Base-by-base conservation (phyloP, 257 asterid genomes). In the Petunia axillaris region DNA sequence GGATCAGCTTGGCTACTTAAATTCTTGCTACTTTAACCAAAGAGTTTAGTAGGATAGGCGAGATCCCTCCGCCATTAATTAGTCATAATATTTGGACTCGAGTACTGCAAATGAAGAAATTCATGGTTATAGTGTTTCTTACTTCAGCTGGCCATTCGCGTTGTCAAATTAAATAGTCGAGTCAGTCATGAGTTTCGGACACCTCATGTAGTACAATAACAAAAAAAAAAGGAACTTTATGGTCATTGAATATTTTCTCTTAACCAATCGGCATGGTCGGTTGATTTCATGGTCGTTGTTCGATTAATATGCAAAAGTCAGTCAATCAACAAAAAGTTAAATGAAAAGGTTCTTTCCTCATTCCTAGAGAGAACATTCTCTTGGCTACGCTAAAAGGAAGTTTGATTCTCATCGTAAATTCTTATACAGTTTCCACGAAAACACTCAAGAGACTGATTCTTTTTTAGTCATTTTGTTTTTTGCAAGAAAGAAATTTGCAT, bases 341-440 rank as follows among this genome's bases (percentile, higher is more conserved):
- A 75, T 3, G 37, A 55, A 4, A n/a, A 76, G 1, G 1, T 40
- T 46, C 55, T 80, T 50, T 81, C 83, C 53, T 78, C 66, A 64
- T 76, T 80, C 83, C 84, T 62, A 76, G 16, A 65, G 76, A 79
- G 64, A 83, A 76, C 82, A 70, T 70, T 65, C 78, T 48, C 55
- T 80, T 53, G 44, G 60, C 4, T 63, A 57, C n/a, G 40, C 40
- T 44, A 80, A 77, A 80, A 68, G 58, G 14, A 38, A 13, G 75
- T 67, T 64, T 52, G 85, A 87, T 83, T 87, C 82, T 60, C 52
- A 79, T 36, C 53, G 78, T 76, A 48, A 14, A 76, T 25, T 84
- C 73, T 75, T 35, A 70, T 11, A 43, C 44, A 50, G 53, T 71
- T 83, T 81, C 46, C 10, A 9, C 36, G 64, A 53, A 44, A 16